Conservation (phyloP, 257 asterid genomes). For the Orobanche coerulescens region DNA sequence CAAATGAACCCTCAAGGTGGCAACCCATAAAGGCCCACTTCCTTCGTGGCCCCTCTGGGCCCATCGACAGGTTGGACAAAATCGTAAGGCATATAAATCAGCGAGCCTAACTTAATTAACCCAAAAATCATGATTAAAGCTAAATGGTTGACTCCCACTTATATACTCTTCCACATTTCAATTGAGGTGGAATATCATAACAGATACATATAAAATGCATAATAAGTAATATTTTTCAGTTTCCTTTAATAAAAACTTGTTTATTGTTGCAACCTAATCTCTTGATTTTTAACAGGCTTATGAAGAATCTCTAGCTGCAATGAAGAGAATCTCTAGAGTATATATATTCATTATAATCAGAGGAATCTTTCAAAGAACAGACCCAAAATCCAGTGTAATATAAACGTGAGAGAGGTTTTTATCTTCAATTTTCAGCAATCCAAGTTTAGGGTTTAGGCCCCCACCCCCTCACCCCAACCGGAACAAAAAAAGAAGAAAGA, state of each 20-base stretch:
- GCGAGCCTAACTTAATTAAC: background rate
- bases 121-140: background rate
- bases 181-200: too few species aligned
- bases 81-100: too few species aligned
- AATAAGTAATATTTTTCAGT: too few species aligned
- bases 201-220: too few species aligned
- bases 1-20: too few species aligned
- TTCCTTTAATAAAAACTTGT: background rate
- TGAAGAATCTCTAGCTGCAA: conserved; percentile 60
- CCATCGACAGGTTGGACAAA: too few species aligned
- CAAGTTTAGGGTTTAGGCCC: background rate
- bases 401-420: background rate
- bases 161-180: too few species aligned
- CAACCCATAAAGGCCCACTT: too few species aligned
- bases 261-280: too few species aligned
- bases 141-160: too few species aligned
- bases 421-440: conserved; percentile 9
- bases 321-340: conserved; percentile 14
- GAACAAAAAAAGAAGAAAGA: too few species aligned
- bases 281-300: conserved; percentile 38
- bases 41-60: too few species aligned
- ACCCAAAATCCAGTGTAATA: background rate
- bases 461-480: background rate
- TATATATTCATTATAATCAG: background rate
- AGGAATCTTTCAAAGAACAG: background rate